These are phyloP conservation scores for Trebouxia sp. DNA, from an alignment of 139 green algal species.

Conservation along the genomic window DNA sequence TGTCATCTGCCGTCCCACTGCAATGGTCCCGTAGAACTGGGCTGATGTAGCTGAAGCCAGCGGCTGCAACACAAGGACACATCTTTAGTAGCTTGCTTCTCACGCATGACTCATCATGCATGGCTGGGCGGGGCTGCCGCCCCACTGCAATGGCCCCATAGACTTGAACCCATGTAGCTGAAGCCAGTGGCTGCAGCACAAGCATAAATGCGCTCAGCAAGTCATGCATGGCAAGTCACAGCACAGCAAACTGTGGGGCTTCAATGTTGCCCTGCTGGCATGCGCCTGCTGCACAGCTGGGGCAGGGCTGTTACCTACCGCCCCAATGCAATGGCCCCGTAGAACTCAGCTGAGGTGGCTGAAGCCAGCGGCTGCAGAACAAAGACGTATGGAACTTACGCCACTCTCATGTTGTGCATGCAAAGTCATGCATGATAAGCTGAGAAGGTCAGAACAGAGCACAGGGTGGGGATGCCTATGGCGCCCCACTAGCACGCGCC, in stretches of 20 bases:
- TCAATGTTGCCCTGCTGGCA: slow-evolving; percentile 58
- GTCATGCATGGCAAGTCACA: background rate
- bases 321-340: slow-evolving; percentile 54
- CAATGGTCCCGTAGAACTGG: slow-evolving; percentile 47
- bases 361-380: slow-evolving; percentile 42
- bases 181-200: background rate
- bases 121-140: too few species aligned
- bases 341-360: slow-evolving; percentile 27
- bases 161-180: background rate
- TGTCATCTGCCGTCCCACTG: slow-evolving; percentile 59
- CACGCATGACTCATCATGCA: too few species aligned
- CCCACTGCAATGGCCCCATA: too few species aligned
- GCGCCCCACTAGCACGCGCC: slow-evolving; percentile 51
- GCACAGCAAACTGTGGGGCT: background rate
- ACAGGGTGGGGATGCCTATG: slow-evolving; percentile 42
- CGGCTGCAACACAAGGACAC: slow-evolving; percentile 27
- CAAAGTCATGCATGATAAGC: too few species aligned
- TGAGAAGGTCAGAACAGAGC: too few species aligned
- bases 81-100: too few species aligned
- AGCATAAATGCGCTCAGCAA: too few species aligned
- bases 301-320: slow-evolving; percentile 60
- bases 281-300: background rate
- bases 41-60: slow-evolving; percentile 34
- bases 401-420: too few species aligned
- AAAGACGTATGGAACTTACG: background rate